Conservation (phyloP, 768 basidiomycete genomes). For the Russula earlei region DNA sequence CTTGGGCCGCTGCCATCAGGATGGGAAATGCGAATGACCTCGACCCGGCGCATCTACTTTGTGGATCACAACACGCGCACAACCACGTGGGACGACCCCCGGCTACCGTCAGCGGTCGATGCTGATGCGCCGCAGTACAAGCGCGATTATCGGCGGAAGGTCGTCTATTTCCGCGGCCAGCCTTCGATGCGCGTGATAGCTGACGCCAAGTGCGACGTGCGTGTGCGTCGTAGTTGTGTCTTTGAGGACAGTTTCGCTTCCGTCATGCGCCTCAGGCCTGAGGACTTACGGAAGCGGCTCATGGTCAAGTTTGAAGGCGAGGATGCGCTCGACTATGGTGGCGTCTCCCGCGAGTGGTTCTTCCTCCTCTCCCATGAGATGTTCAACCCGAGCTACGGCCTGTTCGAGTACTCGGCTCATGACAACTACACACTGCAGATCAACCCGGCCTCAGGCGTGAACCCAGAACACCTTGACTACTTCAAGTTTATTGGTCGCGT, state of each 20-base stretch:
- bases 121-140: constrained; percentile 93
- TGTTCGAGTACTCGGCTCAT: constrained; percentile 72
- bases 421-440: constrained; percentile 79
- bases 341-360: constrained; percentile 81
- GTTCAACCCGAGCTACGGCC: constrained; percentile 74
- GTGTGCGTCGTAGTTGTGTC: constrained; percentile 68
- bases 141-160: constrained; percentile 84
- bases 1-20: constrained; percentile 75
- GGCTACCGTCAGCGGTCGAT: constrained; percentile 72
- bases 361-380: constrained; percentile 77
- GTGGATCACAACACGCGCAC: constrained; percentile 88
- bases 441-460: constrained; percentile 66
- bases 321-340: constrained; percentile 72
- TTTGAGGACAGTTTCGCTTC: constrained; percentile 82
- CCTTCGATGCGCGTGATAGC: constrained; percentile 69
- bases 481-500: constrained; percentile 76
- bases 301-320: constrained; percentile 74
- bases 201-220: constrained; percentile 75
- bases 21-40: constrained; percentile 92
- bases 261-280: constrained; percentile 70
- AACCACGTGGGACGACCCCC: constrained; percentile 90
- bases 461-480: constrained; percentile 69
- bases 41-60: constrained; percentile 79
- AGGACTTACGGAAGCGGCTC: constrained; percentile 59
- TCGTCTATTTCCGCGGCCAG: constrained; percentile 88